phyloP scores from a whole-genome alignment of 176 grass and related monocot species.

The Hyparrhenia diplandra region DNA sequence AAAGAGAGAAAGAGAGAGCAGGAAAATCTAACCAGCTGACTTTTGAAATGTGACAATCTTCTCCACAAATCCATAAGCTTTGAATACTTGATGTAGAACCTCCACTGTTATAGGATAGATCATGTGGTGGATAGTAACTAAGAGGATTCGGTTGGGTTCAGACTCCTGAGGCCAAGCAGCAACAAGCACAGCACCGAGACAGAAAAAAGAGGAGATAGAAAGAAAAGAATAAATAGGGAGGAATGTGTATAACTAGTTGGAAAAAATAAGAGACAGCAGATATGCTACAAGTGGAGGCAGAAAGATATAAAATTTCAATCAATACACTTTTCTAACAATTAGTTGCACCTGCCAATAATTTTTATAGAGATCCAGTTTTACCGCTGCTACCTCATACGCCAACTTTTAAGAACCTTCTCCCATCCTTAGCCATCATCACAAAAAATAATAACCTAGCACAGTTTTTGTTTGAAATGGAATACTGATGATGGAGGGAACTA shows the following conservation, averaged over 20 bases:
- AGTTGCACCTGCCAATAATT: too few species aligned
- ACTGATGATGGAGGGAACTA: neutral
- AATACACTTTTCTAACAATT: neutral
- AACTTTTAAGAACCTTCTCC: too few species aligned
- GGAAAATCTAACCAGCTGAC: constrained; percentile 79
- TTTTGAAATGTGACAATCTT: constrained; percentile 99
- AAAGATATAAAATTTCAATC: constrained; percentile 24
- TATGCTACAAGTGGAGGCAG: constrained; percentile 31
- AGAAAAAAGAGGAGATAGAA: constrained; percentile 44
- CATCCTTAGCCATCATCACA: neutral
- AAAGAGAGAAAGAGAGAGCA: constrained; percentile 35
- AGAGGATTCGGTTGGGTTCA: constrained; percentile 96
- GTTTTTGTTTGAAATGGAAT: neutral
- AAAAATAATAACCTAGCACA: neutral
- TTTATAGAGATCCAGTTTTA: neutral
- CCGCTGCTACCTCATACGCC: neutral
- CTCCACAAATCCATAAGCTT: constrained; percentile 96
- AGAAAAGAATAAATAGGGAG: constrained; percentile 63
- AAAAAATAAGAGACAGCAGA: constrained; percentile 48
- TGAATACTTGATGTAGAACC: constrained; percentile 97
- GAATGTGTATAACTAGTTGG: constrained; percentile 42
- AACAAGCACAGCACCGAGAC: constrained; percentile 36
- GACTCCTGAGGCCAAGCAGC: constrained; percentile 75
- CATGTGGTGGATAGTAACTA: constrained; percentile 99
- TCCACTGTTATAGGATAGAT: constrained; percentile 99